Base-by-base conservation (phyloP, 2,329 filamentous ascomycete species). In the Chaetoscypha palmicola region DNA sequence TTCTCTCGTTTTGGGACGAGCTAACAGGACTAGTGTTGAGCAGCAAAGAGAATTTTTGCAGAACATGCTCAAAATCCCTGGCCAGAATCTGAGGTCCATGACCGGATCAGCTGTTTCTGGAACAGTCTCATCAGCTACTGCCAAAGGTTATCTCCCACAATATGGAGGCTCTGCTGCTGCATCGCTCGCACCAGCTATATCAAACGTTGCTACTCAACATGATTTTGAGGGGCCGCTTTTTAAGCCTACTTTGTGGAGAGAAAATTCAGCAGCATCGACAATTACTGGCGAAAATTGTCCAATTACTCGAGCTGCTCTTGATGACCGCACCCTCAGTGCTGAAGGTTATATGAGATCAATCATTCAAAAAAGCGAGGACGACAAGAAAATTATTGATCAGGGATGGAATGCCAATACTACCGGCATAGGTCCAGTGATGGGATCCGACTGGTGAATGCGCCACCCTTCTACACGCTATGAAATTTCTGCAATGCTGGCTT, bases 71-170 rank as follows among this genome's bases (percentile, higher is more conserved):
- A 56, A 46, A 44, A 58, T 56, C 22, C 48, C 46, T 34, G 37
- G 48, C 20, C 51, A 50, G 35, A 33, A 47, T 26, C 28, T 33
- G 12, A 48, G 36, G 35, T 26, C 54, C 5, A 53, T 58, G 44
- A 47, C 58, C 16, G 55, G 57, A 12, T 47, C 55, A 24, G 52
- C 53, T 24, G 41, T 58, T 23, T 56, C 56, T n/a, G 59, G 58
- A 31, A 47, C 52, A 10, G 39, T 63, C 24, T 59, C 60, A 21
- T 57, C 59, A 21, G 51, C 56, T 26, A 62, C 51, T 38, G 60
- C 58, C 41, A 56, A 58, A 41, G 61, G 61, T 19, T 60, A 54
- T 41, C 48, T 63, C 14, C 61, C 59, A 38, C 57, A 57, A 31
- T 61, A 61, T 35, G 51, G 54, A 28, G 61, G 59, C 22, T 56